Percentiles rank a stretch among this genome's conserved stretches.
These are phyloP conservation scores for Aspergillus affinis DNA, from an alignment of 495 filamentous ascomycete species.

Conservation along the genomic window DNA sequence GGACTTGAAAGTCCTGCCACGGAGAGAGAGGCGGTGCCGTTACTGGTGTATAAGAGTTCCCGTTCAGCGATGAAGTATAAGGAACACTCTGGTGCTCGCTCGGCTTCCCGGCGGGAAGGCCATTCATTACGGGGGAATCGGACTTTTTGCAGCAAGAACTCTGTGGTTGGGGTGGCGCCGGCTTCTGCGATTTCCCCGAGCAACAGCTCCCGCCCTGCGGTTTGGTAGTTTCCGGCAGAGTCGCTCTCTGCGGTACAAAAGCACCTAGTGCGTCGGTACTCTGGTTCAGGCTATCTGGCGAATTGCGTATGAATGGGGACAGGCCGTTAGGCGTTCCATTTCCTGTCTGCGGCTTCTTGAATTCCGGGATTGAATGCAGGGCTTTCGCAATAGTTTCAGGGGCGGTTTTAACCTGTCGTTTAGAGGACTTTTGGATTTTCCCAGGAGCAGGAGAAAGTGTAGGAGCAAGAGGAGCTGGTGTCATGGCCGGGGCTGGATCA, in stretches of 20 bases:
- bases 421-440: slow-evolving; percentile 32
- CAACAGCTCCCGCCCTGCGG: slow-evolving; percentile 28
- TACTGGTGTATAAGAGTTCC: slow-evolving; percentile 20
- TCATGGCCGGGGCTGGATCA: slow-evolving; percentile 16
- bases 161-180: slow-evolving; percentile 13
- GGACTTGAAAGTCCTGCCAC: slow-evolving; percentile 27
- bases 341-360: slow-evolving; percentile 16
- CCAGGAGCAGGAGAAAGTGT: slow-evolving; percentile 18
- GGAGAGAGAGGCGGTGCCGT: slow-evolving; percentile 18
- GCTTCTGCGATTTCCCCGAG: slow-evolving; percentile 27
- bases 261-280: background rate
- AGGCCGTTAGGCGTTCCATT: slow-evolving; percentile 19
- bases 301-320: slow-evolving; percentile 11
- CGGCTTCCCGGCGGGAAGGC: background rate
- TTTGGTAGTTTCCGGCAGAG: slow-evolving; percentile 1
- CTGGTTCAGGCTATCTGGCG: slow-evolving; percentile 1
- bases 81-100: slow-evolving; percentile 1
- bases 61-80: slow-evolving; percentile 12
- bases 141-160: slow-evolving; percentile 37
- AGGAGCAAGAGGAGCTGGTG: slow-evolving; percentile 15
- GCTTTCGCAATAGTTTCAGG: slow-evolving; percentile 33
- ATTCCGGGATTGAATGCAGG: slow-evolving; percentile 23
- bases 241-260: background rate
- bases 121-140: slow-evolving; percentile 6
- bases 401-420: slow-evolving; percentile 24